A percentile compares a stretch with the other conserved stretches of the same genome.
These are phyloP conservation scores for Teratosphaeriaceae sp. DNA, from an alignment of 2,329 filamentous ascomycete genomes.

Conservation along the genomic window DNA sequence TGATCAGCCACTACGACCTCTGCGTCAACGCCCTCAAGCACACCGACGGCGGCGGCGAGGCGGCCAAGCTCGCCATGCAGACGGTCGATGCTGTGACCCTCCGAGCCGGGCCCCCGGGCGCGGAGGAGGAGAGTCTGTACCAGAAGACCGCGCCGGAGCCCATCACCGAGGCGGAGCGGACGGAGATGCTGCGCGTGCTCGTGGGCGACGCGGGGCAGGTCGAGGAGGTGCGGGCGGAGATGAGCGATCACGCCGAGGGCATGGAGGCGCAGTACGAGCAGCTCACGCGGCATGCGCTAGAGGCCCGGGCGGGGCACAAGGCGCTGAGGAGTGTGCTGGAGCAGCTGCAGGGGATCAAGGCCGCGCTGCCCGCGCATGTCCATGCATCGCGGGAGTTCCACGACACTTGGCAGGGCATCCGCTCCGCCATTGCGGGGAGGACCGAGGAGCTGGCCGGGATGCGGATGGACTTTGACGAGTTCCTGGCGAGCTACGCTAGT, in stretches of 20 bases:
- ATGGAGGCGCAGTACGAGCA: constrained; percentile 67
- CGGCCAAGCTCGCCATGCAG: constrained; percentile 34
- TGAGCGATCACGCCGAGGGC: constrained; percentile 65
- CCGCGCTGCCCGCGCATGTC: constrained; percentile 61
- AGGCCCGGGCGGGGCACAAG: constrained; percentile 49
- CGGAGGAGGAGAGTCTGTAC: constrained; percentile 63
- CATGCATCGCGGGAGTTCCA: constrained; percentile 59
- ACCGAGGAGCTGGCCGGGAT: constrained; percentile 72
- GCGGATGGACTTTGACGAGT: constrained; percentile 78
- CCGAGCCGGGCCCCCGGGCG: constrained; percentile 38
- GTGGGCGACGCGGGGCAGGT: constrained; percentile 60
- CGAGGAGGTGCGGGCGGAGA: constrained; percentile 57
- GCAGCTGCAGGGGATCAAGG: constrained; percentile 61
- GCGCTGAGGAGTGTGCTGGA: constrained; percentile 58
- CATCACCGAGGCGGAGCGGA: constrained; percentile 66
- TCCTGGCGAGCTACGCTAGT: constrained; percentile 75
- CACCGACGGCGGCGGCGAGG: constrained; percentile 59
- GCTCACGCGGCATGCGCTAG: constrained; percentile 57
- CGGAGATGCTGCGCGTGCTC: constrained; percentile 77
- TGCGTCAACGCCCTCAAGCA: constrained; percentile 87
- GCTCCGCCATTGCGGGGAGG: constrained; percentile 59
- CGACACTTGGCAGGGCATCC: constrained; percentile 65
- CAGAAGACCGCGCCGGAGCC: constrained; percentile 47
- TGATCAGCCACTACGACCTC: constrained; percentile 86
- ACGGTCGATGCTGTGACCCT: constrained; percentile 27